Evolutionary conservation across 805 yeast genomes (phyloP).

Genomic region (Candida endomychidarum): DNA sequence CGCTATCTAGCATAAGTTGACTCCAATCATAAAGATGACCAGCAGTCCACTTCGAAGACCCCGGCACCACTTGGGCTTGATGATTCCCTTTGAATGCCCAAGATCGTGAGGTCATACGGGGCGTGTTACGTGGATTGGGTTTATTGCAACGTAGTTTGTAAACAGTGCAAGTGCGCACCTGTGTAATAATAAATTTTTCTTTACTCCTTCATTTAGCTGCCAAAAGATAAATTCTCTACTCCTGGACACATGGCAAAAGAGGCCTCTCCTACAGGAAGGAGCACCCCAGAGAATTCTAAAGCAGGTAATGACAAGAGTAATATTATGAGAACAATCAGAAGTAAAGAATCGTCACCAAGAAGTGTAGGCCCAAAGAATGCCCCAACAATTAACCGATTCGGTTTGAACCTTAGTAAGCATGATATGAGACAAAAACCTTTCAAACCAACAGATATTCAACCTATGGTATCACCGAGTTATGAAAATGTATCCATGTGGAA

Average conservation of each 20-base stretch:
- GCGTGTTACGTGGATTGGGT: no score
- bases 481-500: conserved; percentile 37
- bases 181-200: no score
- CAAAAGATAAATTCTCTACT: no score
- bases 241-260: background rate
- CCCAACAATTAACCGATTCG: conserved; percentile 4
- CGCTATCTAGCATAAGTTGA: conserved; percentile 3
- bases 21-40: conserved; percentile 4
- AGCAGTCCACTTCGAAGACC: conserved; percentile 4
- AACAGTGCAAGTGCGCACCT: background rate
- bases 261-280: background rate
- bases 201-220: no score
- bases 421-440: background rate
- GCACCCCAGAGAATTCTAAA: no score
- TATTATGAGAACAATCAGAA: no score
- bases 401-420: conserved; percentile 1
- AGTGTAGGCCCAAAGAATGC: no score
- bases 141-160: no score
- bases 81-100: conserved; percentile 5
- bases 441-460: conserved; percentile 1
- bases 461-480: conserved; percentile 17
- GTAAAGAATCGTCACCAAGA: no score
- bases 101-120: conserved; percentile 5
- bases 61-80: conserved; percentile 3
- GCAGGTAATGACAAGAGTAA: no score